Conservation (phyloP, 495 filamentous ascomycete species). For the Ascodesmis nigricans region DNA sequence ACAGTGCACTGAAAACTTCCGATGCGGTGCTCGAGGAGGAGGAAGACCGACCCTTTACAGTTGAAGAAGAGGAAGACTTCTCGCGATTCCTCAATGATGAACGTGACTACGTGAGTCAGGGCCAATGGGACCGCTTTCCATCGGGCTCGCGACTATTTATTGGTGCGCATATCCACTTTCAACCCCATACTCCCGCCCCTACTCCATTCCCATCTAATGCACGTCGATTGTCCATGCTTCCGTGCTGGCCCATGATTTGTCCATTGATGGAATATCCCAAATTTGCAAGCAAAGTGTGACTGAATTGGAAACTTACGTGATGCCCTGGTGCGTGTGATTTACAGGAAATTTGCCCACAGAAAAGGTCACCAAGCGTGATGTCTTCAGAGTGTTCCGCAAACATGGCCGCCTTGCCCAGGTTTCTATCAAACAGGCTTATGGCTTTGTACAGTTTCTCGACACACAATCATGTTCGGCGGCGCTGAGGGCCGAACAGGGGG, state of each 20-base stretch:
- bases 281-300: no score
- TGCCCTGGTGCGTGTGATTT: conserved; percentile 6
- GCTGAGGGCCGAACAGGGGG: conserved; percentile 54
- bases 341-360: conserved; percentile 85
- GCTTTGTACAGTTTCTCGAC: conserved; percentile 86
- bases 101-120: conserved; percentile 59
- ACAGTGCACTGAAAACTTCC: no score
- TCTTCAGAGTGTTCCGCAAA: conserved; percentile 70
- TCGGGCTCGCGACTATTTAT: conserved; percentile 72
- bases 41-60: conserved; percentile 19
- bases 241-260: conserved; percentile 1
- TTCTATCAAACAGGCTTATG: conserved; percentile 90
- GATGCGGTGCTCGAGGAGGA: conserved; percentile 17
- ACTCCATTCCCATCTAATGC: conserved; percentile 9
- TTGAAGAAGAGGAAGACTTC: conserved; percentile 39
- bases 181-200: conserved; percentile 9
- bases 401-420: conserved; percentile 84
- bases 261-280: conserved; percentile 1
- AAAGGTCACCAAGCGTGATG: conserved; percentile 75
- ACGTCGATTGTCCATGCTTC: background rate
- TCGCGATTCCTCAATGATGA: conserved; percentile 67
- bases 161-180: conserved; percentile 36
- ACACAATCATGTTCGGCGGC: conserved; percentile 47
- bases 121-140: conserved; percentile 85
- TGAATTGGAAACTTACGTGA: conserved; percentile 5